Evolutionary conservation across 768 basidiomycete species (phyloP).

Genomic region (Boletus vermiculosoides): DNA sequence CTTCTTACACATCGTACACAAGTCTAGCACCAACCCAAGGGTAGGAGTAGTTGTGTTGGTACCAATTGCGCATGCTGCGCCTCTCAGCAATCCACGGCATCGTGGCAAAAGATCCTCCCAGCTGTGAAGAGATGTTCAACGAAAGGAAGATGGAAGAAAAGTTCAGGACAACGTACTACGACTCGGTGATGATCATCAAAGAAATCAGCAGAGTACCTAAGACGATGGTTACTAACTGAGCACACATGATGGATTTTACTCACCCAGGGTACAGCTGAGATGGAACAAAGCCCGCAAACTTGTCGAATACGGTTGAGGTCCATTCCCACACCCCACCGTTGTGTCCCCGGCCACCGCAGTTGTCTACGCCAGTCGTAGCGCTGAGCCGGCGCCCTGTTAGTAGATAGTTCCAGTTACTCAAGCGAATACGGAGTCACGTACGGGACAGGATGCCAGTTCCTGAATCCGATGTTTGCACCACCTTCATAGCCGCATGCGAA

Average conservation of each 20-base stretch:
- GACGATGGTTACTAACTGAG: not conserved
- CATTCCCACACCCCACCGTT: slow-evolving; percentile 99
- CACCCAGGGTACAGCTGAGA: slow-evolving; percentile 88
- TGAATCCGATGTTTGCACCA: slow-evolving; percentile 81
- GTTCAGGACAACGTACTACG: slow-evolving; percentile 58
- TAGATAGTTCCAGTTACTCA: not conserved
- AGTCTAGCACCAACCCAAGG: slow-evolving; percentile 80
- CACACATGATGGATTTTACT: slow-evolving; percentile 5
- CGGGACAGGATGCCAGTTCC: slow-evolving; percentile 94
- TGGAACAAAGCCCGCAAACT: slow-evolving; percentile 69
- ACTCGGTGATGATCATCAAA: slow-evolving; percentile 85
- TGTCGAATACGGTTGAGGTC: slow-evolving; percentile 80
- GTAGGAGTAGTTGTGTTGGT: slow-evolving; percentile 88
- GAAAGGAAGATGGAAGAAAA: not conserved
- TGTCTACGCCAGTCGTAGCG: slow-evolving; percentile 62
- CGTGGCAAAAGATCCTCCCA: slow-evolving; percentile 89
- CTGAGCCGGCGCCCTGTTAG: slow-evolving; percentile 34
- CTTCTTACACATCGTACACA: slow-evolving; percentile 47
- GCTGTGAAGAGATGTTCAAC: slow-evolving; percentile 39
- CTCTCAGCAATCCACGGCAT: slow-evolving; percentile 79
- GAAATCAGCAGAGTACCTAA: slow-evolving; percentile 83
- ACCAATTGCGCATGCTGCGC: slow-evolving; percentile 82
- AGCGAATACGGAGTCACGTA: slow-evolving; percentile 40
- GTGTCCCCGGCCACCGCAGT: slow-evolving; percentile 55
- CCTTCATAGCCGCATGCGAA: slow-evolving; percentile 74